phyloP scores from a whole-genome alignment of 331 rosid genomes.

The Stylosanthes scabra region DNA sequence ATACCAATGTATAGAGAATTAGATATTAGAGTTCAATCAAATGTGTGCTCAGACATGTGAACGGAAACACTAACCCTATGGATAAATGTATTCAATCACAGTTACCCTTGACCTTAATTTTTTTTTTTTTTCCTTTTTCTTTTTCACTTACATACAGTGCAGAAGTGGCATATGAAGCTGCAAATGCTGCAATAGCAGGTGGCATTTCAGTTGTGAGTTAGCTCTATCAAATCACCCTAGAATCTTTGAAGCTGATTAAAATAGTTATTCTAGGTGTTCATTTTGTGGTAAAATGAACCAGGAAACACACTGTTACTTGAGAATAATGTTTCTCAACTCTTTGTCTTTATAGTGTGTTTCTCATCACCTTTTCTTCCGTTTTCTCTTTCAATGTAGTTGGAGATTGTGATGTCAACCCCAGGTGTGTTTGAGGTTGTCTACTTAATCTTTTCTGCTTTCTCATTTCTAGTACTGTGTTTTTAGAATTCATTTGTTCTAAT shows the following conservation, averaged over 20 bases:
- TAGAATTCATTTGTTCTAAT: conserved; percentile 32
- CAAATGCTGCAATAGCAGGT: conserved; percentile 80
- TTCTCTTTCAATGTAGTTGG: conserved; percentile 65
- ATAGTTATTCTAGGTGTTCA: background rate
- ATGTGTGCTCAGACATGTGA: too few species aligned
- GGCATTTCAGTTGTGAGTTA: conserved; percentile 86
- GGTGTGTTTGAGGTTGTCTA: conserved; percentile 90
- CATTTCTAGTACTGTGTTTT: conserved; percentile 9
- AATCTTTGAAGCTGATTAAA: conserved; percentile 8
- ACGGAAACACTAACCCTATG: background rate
- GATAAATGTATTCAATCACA: too few species aligned
- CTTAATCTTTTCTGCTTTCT: conserved; percentile 31
- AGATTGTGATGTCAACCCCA: conserved; percentile 87
- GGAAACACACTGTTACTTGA: background rate
- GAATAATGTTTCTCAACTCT: conserved; percentile 4
- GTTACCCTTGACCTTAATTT: conserved; percentile 30
- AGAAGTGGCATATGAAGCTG: conserved; percentile 84
- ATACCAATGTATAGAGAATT: background rate
- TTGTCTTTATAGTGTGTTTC: conserved; percentile 38
- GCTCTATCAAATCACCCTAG: background rate
- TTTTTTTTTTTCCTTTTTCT: background rate
- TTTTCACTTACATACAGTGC: conserved; percentile 55
- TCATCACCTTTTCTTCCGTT: conserved; percentile 41
- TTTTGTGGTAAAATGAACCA: conserved; percentile 5
- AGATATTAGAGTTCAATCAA: background rate